Evolutionary conservation across 176 grass and related monocot species (phyloP), one percentile per base, ranked within the genome.

Genomic region (Alopecurus myosuroides): DNA sequence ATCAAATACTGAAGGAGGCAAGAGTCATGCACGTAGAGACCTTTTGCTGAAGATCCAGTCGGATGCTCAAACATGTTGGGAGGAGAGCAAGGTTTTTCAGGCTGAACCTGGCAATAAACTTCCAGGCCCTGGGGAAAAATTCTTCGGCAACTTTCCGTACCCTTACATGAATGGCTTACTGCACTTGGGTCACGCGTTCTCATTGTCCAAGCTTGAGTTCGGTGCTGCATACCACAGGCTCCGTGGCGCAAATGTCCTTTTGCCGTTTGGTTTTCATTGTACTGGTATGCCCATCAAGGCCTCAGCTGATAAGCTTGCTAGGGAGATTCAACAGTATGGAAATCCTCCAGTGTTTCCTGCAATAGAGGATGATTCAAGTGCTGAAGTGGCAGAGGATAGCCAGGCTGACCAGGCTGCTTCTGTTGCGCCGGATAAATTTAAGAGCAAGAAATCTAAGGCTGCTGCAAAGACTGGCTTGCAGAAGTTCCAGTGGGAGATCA

Each of bases 221-320:
- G 94, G 72, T 66, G 88, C 94, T 76, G 88, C 91, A 37, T 97
- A 89, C 67, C 94, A 91, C 44, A 77, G 91, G 12, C 81, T 93
- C 30, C 77, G 84, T n/a, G 91, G 94, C 11, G 72, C 85, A 50
- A 97, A 97, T 82, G 89, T 94, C 6, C 63, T 94, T 40, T 58
- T 97, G 70, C 91, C 85, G 7, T 97, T 97, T 84, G 94, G 79
- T 82, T 94, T 97, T 70, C 91, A 97, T 33, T 91, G 91, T 70
- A 93, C 94, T 20, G 91, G 94, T 65, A 97, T 97, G 94, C 89
- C 91, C 26, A 97, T 97, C 67, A 97, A 97, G 71, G 94, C 87
- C 22, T 94, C 91, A 6, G 91, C 91, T 20, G 94, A 94, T 82
- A 97, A 97, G 65, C 91, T 97, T 71, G 55, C 63, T 30, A 77